Conservation (phyloP, 441 rosid species). For the Kokia cookei region DNA sequence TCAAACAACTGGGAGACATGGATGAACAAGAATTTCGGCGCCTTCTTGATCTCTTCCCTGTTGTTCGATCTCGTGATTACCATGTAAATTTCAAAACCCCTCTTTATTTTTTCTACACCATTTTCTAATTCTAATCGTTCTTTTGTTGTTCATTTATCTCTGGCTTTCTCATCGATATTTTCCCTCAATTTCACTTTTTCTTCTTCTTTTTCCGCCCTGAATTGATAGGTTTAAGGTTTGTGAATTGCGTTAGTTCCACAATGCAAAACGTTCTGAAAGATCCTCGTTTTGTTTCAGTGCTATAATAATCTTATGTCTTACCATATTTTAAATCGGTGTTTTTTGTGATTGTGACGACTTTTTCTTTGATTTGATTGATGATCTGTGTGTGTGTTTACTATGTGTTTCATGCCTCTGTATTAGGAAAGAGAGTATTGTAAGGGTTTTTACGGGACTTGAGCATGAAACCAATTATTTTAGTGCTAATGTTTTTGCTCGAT, state of each 20-base stretch:
- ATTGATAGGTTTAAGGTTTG: neutral
- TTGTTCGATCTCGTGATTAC: conserved; percentile 69
- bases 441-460: neutral
- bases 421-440: neutral
- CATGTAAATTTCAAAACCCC: conserved; percentile 26
- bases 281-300: neutral
- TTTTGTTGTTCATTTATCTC: neutral
- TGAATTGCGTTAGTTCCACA: neutral
- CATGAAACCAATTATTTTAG: neutral
- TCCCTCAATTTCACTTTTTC: neutral
- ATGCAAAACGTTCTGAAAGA: neutral
- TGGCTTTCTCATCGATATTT: neutral
- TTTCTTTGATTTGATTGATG: neutral
- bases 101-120: neutral
- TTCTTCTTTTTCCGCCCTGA: neutral
- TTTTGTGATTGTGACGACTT: neutral
- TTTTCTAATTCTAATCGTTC: neutral
- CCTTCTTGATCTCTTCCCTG: conserved; percentile 74
- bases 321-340: neutral
- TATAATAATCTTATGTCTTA: neutral
- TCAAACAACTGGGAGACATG: conserved; percentile 26
- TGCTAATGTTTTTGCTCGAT: neutral
- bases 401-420: neutral
- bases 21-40: conserved; percentile 78
- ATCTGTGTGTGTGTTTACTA: neutral